Conservation (phyloP, 345 rosid genomes). For the Hibiscus tridactylites region DNA sequence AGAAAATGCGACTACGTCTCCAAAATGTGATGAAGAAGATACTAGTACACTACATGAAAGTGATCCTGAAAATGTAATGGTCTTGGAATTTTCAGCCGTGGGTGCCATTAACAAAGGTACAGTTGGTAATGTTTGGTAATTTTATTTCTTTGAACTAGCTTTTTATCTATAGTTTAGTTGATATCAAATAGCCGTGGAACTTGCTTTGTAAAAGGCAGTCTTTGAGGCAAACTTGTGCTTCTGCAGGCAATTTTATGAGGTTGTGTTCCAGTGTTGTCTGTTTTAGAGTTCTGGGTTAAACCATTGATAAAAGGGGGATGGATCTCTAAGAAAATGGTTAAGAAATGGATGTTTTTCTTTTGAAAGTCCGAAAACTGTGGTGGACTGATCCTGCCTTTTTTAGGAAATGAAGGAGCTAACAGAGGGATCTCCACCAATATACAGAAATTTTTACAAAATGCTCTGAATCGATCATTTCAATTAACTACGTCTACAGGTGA, state of each 20-base stretch:
- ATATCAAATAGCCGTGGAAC: neutral
- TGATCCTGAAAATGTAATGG: conserved; percentile 13
- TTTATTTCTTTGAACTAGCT: no score
- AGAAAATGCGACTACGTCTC: conserved; percentile 32
- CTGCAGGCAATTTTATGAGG: neutral
- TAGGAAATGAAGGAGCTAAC: conserved; percentile 24
- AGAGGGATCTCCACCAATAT: conserved; percentile 25
- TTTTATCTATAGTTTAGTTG: neutral
- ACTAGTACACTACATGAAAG: conserved; percentile 10
- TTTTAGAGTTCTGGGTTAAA: neutral
- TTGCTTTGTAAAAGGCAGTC: neutral
- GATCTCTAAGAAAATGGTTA: neutral
- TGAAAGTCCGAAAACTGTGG: neutral
- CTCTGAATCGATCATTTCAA: conserved; percentile 20
- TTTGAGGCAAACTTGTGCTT: neutral
- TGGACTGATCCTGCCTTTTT: conserved; percentile 5
- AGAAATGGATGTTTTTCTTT: neutral
- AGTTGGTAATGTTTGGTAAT: neutral
- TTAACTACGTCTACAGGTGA: conserved; percentile 30
- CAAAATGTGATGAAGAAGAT: conserved; percentile 25
- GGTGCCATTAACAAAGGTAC: conserved; percentile 28
- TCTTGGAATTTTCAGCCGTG: conserved; percentile 11
- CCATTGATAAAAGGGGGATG: no score
- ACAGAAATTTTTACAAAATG: conserved; percentile 18
- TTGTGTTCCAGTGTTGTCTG: neutral